Evolutionary conservation across 768 basidiomycete species (phyloP), one percentile per base, ranked within the genome.

Genomic region (Suillus decipiens): DNA sequence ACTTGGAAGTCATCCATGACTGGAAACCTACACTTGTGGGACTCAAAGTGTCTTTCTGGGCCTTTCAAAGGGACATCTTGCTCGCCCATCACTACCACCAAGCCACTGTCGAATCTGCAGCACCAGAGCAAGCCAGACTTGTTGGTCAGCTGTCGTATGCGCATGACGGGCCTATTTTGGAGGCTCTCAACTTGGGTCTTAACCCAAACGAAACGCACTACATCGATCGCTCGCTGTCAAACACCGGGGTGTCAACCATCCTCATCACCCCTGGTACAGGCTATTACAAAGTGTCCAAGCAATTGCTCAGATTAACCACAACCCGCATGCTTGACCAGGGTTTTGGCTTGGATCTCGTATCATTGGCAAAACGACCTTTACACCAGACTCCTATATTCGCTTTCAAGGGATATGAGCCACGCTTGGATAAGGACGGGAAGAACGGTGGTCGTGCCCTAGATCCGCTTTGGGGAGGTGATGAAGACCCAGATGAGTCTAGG

Each of bases 191-290:
- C 70, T 83, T 99, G 51, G 92, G 88, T 0, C 83, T 98, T 17
- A 96, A 95, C 71, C 93, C 96, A 0, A 90, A 90, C 17, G 96
- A 99, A 76, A 92, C 90, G 2, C 94, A 97, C 72, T 96, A 97
- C 72, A 88, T 99, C 67, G 97, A 99, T 73, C 89, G 97, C 22
- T 97, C 96, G 37, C 79, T 99, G 10, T 92, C 90, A 2, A 81
- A 95, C 15, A 99, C 96, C 0, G 96, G 96, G 24, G 77, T 89
- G 1, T 86, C 88, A 15, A 92, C 90, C 3, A 85, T 95, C 51
- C 73, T 99, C 48, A 87, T 99, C 66, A 96, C 95, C 1, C 96
- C 97, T 0, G 97, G 96, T 0, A 93, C 95, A 3, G 94, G 94
- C 2, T 93, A 93, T 74, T 99, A 95, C 73, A 87, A 90, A 33